A percentile compares a stretch with the other conserved stretches of the same genome.
These are phyloP conservation scores for Pittosporum tobira DNA, from an alignment of 129 eudicot species.

Conservation along the genomic window DNA sequence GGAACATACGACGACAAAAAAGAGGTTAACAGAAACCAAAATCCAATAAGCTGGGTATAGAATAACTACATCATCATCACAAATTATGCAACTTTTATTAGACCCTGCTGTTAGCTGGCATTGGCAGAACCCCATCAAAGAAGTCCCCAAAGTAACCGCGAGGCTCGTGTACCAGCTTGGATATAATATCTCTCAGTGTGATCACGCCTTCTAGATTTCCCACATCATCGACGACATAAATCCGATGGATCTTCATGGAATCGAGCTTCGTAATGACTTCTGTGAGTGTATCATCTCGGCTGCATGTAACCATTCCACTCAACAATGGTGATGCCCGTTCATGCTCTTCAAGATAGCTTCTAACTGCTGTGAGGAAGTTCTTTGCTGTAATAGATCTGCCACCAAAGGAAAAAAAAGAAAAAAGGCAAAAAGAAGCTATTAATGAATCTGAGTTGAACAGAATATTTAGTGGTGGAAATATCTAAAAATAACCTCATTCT, in stretches of 20 bases:
- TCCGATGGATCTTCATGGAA: slow-evolving; percentile 60
- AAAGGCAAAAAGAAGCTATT: too few relatives aligned
- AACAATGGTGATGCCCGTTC: slow-evolving; percentile 36
- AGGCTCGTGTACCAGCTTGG: slow-evolving; percentile 90
- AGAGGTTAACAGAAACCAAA: slow-evolving; percentile 5
- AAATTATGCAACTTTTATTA: slow-evolving; percentile 18
- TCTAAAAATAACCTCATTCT: too few relatives aligned
- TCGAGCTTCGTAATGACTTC: slow-evolving; percentile 69
- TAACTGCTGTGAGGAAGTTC: slow-evolving; percentile 73
- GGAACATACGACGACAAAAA: neutral
- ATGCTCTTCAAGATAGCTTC: slow-evolving; percentile 48
- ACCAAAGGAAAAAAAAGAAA: too few relatives aligned
- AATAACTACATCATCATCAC: neutral
- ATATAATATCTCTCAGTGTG: slow-evolving; percentile 87
- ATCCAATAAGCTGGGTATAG: neutral
- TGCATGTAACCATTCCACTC: slow-evolving; percentile 76
- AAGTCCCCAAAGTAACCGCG: slow-evolving; percentile 93
- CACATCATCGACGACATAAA: slow-evolving; percentile 70
- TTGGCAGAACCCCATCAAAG: slow-evolving; percentile 84
- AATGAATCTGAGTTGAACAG: neutral
- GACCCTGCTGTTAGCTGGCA: slow-evolving; percentile 78
- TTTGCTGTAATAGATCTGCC: slow-evolving; percentile 86
- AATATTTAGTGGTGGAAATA: too few relatives aligned
- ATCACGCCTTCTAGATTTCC: slow-evolving; percentile 76
- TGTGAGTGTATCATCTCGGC: slow-evolving; percentile 45